phyloP scores from a whole-genome alignment of 2,329 filamentous ascomycete species.

The Sclerotinia trifoliorum region DNA sequence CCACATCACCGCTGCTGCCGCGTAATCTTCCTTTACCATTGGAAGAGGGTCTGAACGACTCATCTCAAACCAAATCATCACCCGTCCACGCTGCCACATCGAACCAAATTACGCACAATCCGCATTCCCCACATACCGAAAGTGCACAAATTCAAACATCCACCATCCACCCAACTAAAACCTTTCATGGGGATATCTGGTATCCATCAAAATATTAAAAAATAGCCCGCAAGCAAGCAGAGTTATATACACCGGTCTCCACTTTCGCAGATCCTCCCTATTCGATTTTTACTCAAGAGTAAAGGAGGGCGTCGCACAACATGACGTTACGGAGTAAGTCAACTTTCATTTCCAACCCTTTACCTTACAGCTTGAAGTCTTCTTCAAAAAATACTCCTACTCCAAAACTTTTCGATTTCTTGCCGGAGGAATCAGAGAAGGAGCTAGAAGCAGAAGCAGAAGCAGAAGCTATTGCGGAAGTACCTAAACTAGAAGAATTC shows the following conservation, averaged over 20 bases:
- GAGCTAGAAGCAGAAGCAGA: neutral
- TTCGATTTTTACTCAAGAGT: conserved; percentile 13
- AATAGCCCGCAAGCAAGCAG: neutral
- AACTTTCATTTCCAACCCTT: neutral
- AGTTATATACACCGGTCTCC: conserved; percentile 7
- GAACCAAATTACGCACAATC: conserved; percentile 22
- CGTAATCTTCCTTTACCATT: conserved; percentile 6
- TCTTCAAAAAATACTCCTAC: neutral
- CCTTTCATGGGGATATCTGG: conserved; percentile 14
- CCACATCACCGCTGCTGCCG: conserved; percentile 10
- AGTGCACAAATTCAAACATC: conserved; percentile 10
- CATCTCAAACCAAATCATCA: conserved; percentile 9
- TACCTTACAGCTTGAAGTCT: neutral
- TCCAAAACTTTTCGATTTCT: neutral
- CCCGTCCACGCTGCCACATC: neutral
- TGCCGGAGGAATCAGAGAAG: neutral
- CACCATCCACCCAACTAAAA: conserved; percentile 9
- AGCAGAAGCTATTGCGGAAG: neutral
- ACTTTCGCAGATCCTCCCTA: conserved; percentile 20
- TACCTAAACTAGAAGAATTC: conserved; percentile 7
- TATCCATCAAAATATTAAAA: neutral
- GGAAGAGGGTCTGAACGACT: conserved; percentile 4
- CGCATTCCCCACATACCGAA: conserved; percentile 10
- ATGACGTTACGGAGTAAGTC: conserved; percentile 23
- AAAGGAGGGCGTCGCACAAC: conserved; percentile 10